Conservation (phyloP, 202 grass and related monocot species). For the Brachypodium distachyon region DNA sequence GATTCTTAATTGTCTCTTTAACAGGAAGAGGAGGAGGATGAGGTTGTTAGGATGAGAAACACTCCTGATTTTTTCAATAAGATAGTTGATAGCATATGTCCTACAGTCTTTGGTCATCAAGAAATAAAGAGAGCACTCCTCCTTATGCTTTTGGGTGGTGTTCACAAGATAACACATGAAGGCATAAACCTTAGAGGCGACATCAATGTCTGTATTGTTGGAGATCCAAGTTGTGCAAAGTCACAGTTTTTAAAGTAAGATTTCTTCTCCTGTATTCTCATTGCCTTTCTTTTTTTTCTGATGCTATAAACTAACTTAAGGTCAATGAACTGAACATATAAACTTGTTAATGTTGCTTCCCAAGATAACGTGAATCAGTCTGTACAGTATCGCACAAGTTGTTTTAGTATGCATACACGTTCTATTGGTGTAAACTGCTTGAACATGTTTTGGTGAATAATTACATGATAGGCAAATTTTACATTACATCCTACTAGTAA, state of each 20-base stretch:
- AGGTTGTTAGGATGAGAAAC: constrained; percentile 80
- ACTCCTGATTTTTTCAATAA: constrained; percentile 99
- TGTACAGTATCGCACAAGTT: not conserved
- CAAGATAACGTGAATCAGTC: not conserved
- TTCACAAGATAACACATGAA: constrained; percentile 98
- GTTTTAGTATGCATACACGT: not conserved
- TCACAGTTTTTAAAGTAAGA: constrained; percentile 97
- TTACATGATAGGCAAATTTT: too few relatives aligned
- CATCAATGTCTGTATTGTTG: constrained; percentile 98
- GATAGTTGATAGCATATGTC: constrained; percentile 96
- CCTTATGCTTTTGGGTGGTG: constrained; percentile 95
- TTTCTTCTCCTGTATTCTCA: constrained; percentile 18
- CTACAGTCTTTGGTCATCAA: constrained; percentile 93
- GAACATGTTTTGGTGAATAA: not conserved
- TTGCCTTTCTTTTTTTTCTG: not conserved
- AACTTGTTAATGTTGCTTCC: not conserved
- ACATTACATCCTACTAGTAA: too few relatives aligned
- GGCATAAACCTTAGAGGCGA: constrained; percentile 98
- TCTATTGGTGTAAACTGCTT: not conserved
- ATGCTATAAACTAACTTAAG: not conserved
- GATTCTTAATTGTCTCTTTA: constrained; percentile 2
- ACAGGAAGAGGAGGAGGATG: constrained; percentile 94
- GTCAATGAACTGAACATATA: not conserved
- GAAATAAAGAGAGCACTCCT: constrained; percentile 92
- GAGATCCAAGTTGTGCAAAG: constrained; percentile 98